Conservation (phyloP, 2,329 filamentous ascomycete species). For the Aspergillus ochraceus region DNA sequence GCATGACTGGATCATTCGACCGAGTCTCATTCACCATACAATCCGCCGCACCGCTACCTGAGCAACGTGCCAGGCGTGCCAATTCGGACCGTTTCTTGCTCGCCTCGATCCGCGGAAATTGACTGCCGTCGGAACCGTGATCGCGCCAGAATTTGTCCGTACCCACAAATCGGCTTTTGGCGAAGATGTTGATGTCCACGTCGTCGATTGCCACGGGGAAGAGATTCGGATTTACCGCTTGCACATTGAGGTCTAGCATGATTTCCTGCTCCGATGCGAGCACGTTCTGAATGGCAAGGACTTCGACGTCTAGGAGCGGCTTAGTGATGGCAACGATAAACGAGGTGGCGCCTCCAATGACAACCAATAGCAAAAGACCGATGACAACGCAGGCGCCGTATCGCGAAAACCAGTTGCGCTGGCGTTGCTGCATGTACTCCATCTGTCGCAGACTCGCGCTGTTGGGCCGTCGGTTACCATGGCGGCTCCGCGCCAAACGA, state of each 20-base stretch:
- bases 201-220: slow-evolving; percentile 82
- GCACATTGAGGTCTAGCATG: slow-evolving; percentile 87
- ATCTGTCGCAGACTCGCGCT: slow-evolving; percentile 65
- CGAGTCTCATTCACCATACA: slow-evolving; percentile 19
- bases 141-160: slow-evolving; percentile 48
- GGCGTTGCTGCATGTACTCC: slow-evolving; percentile 69
- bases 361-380: slow-evolving; percentile 75
- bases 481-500: slow-evolving; percentile 59
- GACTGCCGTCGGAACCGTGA: slow-evolving; percentile 25
- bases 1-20: slow-evolving; percentile 10
- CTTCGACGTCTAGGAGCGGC: slow-evolving; percentile 74
- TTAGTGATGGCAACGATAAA: slow-evolving; percentile 93
- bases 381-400: slow-evolving; percentile 86
- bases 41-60: slow-evolving; percentile 19
- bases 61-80: slow-evolving; percentile 28
- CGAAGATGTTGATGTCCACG: slow-evolving; percentile 89
- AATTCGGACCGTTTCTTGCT: slow-evolving; percentile 36
- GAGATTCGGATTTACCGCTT: slow-evolving; percentile 88
- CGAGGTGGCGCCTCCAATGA: slow-evolving; percentile 80
- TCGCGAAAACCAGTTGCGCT: slow-evolving; percentile 65
- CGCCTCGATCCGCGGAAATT: slow-evolving; percentile 32
- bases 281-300: slow-evolving; percentile 82
- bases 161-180: slow-evolving; percentile 88
- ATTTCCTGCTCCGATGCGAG: slow-evolving; percentile 92
- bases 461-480: slow-evolving; percentile 52